Percentiles rank a stretch among this genome's conserved stretches.
Conservation (phyloP, 2,329 filamentous ascomycete genomes). For the Rachicladosporium sp. region DNA sequence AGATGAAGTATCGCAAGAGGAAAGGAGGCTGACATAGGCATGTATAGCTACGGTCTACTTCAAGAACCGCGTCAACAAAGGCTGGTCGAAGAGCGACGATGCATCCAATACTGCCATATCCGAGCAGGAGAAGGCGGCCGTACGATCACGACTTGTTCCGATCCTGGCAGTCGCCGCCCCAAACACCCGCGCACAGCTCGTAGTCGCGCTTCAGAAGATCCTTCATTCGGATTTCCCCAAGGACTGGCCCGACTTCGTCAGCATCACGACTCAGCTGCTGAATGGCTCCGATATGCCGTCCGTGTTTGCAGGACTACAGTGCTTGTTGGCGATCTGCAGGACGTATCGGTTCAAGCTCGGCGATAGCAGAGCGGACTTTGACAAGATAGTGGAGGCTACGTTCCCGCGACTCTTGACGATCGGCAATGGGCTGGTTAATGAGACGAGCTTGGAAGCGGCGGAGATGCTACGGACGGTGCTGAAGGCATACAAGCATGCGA, state of each 20-base stretch:
- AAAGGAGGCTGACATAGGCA: conserved; percentile 4
- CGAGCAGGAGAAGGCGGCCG: conserved; percentile 77
- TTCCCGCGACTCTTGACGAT: conserved; percentile 82
- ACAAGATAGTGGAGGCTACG: conserved; percentile 81
- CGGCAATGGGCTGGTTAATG: conserved; percentile 76
- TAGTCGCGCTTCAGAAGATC: conserved; percentile 90
- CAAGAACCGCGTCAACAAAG: conserved; percentile 91
- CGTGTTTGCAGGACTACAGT: conserved; percentile 87
- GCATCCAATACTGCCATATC: conserved; percentile 48
- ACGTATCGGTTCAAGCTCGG: conserved; percentile 90
- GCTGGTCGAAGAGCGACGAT: conserved; percentile 72
- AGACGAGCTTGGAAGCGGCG: conserved; percentile 84
- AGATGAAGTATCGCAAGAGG: neutral
- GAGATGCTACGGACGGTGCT: conserved; percentile 93
- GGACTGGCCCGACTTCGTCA: conserved; percentile 92
- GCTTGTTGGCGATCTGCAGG: conserved; percentile 83
- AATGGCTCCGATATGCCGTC: conserved; percentile 75
- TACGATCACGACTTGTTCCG: conserved; percentile 79
- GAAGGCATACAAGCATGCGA: conserved; percentile 96
- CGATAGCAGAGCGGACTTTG: conserved; percentile 72
- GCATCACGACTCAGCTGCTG: conserved; percentile 77
- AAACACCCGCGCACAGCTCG: conserved; percentile 79
- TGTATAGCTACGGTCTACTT: conserved; percentile 80
- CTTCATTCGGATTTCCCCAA: conserved; percentile 90
- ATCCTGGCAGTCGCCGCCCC: conserved; percentile 65